Base-by-base conservation (phyloP, 208 protist species). In the Trypanosoma melophagium region DNA sequence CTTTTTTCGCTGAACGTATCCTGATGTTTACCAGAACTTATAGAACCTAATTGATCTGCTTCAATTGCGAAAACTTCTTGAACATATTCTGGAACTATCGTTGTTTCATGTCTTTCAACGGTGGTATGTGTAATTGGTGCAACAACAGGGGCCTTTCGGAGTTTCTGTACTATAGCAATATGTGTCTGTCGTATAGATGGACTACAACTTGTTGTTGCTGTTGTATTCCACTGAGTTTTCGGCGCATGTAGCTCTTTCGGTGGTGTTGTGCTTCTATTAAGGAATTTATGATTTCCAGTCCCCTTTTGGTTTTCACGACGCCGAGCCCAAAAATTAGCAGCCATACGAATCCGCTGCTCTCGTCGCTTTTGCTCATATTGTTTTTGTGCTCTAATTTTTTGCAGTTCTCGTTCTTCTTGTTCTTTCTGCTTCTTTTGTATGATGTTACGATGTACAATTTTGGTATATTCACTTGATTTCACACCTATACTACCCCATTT, bases 401-500 rank as follows among this genome's bases (percentile, higher is more conserved):
- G 28, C 5, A 35, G 5, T 35, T 35, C 28, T 35, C 28, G 28
- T 35, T 35, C 28, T 35, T 35, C 28, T 35, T 76, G 49, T 22
- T 62, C 58, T 53, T 41, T 49, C 31, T 66, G 56, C 52, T 55
- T 77, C 21, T 71, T 54, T 35, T 72, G 54, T 0, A 77, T 63
- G 21, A 52, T 51, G 16, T 60, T 16, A 3, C 42, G 60, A n/a
- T 51, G 58, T 38, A 49, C 10, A 40, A 66, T 19, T 14, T 58
- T 19, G 40, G 24, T 52, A n/a, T 77, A 63, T 38, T 63, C 62
- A 10, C 21, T 22, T 1, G 65, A 77, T 49, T 68, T 68, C 12
- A 77, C 64, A 22, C 61, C 60, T 51, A 66, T 59, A 21, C 49
- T 60, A 14, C 64, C 64, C 61, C 61, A 71, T 19, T 64, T 63